Conservation (phyloP, 1,284 basidiomycete genomes). For the Apiotrichum akiyoshidainum region DNA sequence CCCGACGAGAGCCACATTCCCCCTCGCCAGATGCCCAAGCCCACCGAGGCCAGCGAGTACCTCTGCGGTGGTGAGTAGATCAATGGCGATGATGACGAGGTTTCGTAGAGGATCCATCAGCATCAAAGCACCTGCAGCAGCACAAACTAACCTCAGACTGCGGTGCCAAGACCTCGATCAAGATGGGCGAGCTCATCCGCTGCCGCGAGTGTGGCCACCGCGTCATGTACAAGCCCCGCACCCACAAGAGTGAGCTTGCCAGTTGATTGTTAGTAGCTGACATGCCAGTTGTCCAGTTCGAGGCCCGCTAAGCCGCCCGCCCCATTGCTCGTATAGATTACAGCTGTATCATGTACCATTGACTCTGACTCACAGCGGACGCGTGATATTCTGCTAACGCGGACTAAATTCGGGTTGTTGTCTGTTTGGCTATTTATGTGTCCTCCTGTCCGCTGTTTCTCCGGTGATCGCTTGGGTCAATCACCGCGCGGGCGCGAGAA, state of each 20-base stretch:
- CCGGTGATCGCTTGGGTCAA: too few relatives aligned
- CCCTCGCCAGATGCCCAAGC: constrained; percentile 30
- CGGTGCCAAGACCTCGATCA: constrained; percentile 88
- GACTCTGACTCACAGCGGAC: neutral
- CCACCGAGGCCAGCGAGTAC: constrained; percentile 70
- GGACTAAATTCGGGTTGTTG: too few relatives aligned
- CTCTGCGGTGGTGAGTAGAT: constrained; percentile 77
- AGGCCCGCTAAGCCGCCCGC: constrained; percentile 29
- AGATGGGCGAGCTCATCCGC: constrained; percentile 88
- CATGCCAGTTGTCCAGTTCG: constrained; percentile 39
- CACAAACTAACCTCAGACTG: constrained; percentile 63
- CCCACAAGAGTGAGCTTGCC: constrained; percentile 70
- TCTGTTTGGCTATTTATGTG: too few relatives aligned
- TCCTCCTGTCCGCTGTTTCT: too few relatives aligned
- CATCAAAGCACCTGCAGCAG: neutral
- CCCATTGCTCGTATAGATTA: constrained; percentile 1
- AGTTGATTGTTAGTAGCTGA: constrained; percentile 14
- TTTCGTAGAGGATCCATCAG: neutral
- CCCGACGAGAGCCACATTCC: constrained; percentile 36
- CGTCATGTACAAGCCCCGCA: constrained; percentile 99
- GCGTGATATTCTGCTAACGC: neutral
- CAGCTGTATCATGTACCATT: constrained; percentile 9
- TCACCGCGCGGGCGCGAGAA: too few relatives aligned
- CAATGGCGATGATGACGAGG: too few relatives aligned
- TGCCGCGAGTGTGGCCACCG: constrained; percentile 97